A percentile compares a stretch with the other conserved stretches of the same genome.
phyloP scores from a whole-genome alignment of 805 yeast genomes.

The Maudiozyma bulderi region DNA sequence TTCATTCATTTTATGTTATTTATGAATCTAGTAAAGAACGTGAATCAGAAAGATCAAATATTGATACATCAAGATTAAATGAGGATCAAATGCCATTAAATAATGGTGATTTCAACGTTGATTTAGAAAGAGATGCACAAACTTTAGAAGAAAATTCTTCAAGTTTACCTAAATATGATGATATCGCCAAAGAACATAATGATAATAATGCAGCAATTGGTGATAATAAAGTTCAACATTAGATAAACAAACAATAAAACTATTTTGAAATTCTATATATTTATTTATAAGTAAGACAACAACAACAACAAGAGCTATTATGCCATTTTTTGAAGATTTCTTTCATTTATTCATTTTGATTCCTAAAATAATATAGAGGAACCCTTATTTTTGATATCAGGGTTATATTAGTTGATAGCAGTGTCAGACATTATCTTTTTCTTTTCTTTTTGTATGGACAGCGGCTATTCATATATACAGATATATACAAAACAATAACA shows the following conservation, averaged over 20 bases:
- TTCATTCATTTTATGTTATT: constrained; percentile 20
- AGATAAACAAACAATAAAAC: not conserved
- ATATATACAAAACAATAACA: no score
- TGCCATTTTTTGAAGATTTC: no score
- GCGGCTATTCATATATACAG: no score
- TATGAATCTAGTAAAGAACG: constrained; percentile 20
- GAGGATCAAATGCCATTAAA: constrained; percentile 7
- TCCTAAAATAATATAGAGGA: no score
- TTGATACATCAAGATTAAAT: not conserved
- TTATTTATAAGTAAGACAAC: no score
- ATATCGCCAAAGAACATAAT: constrained; percentile 7
- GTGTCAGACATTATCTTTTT: no score
- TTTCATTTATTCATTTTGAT: no score
- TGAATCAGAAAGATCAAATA: constrained; percentile 3
- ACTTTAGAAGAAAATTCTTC: not conserved
- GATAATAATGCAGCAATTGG: constrained; percentile 4
- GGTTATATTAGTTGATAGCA: no score
- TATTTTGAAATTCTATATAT: no score
- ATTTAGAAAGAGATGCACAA: constrained; percentile 6
- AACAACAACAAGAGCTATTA: no score
- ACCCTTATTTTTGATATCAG: no score
- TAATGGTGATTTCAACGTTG: constrained; percentile 13
- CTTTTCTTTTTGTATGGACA: no score
- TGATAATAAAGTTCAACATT: constrained; percentile 18
- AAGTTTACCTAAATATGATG: constrained; percentile 14